Percentiles rank a stretch among this genome's conserved stretches.
Evolutionary conservation across 1,284 basidiomycete genomes (phyloP).

Genomic region (Heterobasidion irregulare): DNA sequence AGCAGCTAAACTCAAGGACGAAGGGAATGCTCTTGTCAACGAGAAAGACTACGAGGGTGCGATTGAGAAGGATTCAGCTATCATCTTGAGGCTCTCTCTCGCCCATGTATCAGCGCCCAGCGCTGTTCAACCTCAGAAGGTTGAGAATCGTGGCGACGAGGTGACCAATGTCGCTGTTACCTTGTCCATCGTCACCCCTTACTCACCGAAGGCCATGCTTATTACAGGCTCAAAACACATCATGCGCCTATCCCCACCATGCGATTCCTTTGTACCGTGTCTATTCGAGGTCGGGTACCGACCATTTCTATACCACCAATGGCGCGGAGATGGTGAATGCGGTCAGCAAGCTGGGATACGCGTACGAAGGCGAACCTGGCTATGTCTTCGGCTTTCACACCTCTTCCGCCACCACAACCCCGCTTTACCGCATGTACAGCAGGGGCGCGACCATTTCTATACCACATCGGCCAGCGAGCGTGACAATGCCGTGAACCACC

Average conservation of each 20-base stretch:
- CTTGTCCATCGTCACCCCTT: too few relatives aligned
- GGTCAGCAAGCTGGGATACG: constrained; percentile 1
- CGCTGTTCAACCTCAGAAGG: too few relatives aligned
- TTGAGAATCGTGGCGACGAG: too few relatives aligned
- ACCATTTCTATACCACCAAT: constrained; percentile 11
- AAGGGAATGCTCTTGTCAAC: too few relatives aligned
- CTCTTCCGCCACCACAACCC: background rate
- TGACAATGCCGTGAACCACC: constrained; percentile 5
- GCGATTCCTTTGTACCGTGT: background rate
- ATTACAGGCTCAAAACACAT: background rate
- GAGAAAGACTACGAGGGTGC: too few relatives aligned
- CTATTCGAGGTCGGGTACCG: background rate
- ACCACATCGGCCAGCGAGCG: constrained; percentile 8
- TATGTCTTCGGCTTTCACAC: constrained; percentile 4
- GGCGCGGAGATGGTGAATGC: constrained; percentile 2
- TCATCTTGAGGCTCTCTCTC: too few relatives aligned
- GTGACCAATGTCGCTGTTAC: too few relatives aligned
- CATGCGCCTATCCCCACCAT: background rate
- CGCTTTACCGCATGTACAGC: constrained; percentile 9
- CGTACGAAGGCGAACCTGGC: constrained; percentile 7
- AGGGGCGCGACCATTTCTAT: constrained; percentile 11
- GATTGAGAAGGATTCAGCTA: too few relatives aligned
- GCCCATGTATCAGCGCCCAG: too few relatives aligned
- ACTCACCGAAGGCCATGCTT: too few relatives aligned
- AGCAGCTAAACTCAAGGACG: too few relatives aligned